Percentiles rank a stretch among this genome's conserved stretches.
These are phyloP conservation scores for Scedosporium minutisporum DNA, from an alignment of 2,329 filamentous ascomycete genomes.

Conservation along the genomic window DNA sequence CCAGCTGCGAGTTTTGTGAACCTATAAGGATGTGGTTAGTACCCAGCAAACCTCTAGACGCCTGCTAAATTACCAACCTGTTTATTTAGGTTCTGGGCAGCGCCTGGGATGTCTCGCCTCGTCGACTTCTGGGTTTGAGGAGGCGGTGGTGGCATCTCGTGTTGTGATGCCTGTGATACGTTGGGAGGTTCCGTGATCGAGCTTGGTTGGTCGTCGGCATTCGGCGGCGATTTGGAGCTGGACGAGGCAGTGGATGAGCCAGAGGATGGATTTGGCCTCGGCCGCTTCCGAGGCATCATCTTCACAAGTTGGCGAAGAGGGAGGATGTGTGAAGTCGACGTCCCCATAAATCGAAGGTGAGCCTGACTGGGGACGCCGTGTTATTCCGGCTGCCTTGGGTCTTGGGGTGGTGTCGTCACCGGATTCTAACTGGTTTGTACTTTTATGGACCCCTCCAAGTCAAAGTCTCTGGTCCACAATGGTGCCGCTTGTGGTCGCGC, in stretches of 20 bases:
- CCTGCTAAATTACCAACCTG: background rate
- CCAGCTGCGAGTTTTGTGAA: slow-evolving; percentile 48
- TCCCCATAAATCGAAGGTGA: background rate
- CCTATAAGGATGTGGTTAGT: slow-evolving; percentile 20
- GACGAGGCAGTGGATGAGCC: background rate
- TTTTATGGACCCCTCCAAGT: background rate
- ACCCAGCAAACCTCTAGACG: background rate
- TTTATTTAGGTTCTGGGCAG: background rate
- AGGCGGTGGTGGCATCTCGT: slow-evolving; percentile 2
- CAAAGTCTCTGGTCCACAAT: background rate
- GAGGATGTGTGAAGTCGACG: background rate
- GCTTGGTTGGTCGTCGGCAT: background rate
- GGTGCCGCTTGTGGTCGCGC: background rate
- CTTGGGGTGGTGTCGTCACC: background rate
- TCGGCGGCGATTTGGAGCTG: background rate
- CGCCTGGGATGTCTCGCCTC: background rate
- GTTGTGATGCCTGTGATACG: background rate
- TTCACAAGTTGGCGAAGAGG: background rate
- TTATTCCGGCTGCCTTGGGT: slow-evolving; percentile 1
- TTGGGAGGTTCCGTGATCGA: background rate
- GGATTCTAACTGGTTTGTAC: background rate
- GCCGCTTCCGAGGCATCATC: slow-evolving; percentile 5
- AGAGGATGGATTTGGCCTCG: background rate
- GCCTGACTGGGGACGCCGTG: background rate
- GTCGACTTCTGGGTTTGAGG: background rate